Base-by-base conservation (phyloP, 805 yeast species). In the Zygoascus biomembranicola region DNA sequence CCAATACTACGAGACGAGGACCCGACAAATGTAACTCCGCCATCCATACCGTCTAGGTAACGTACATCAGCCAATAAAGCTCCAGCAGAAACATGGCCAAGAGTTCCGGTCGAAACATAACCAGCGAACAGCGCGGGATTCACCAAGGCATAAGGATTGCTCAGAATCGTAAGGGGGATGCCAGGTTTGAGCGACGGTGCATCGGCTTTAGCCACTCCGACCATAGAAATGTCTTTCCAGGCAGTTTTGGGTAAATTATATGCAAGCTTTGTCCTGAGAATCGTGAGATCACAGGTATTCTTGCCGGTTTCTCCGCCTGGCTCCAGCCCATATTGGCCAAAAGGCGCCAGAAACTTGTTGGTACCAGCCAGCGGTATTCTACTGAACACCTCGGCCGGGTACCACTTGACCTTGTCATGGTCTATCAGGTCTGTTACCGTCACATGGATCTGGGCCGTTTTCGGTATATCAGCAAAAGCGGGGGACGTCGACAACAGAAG, bases 1-100 rank as follows among this genome's bases (percentile, higher is more conserved):
- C 53, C 54, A 2, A 41, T 31, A 32, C 19, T 51, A 45, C 8
- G 14, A 18, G 31, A 35, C 8, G 20, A 47, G 16, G n/a, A 47
- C 18, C 39, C 50, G 2, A 43, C 32, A 28, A 32, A 50, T 8
- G 58, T 66, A 3, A 59, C 32, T 13, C 67, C 72, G 11, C 72
- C 72, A 20, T 66, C 67, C 73, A 69, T 69, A 11, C 71, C 69
- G 14, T 67, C 72, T 5, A 69, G 57, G 49, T 52, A 69, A 20
- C 71, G 52, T 9, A 64, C 54, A 47, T 69, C 73, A 18, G 61
- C 49, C 9, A 67, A 54, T 13, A 66, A 43, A 5, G 54, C 57
- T 10, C 53, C 52, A 32, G 57, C 57, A 9, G 52, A 43, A 8
- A 59, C 53, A 35, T 58, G 59, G 31, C 64, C 53, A 8, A 66